These are phyloP conservation scores for Arxiozyma bovina DNA, from an alignment of 1,139 yeast species.

Conservation along the genomic window DNA sequence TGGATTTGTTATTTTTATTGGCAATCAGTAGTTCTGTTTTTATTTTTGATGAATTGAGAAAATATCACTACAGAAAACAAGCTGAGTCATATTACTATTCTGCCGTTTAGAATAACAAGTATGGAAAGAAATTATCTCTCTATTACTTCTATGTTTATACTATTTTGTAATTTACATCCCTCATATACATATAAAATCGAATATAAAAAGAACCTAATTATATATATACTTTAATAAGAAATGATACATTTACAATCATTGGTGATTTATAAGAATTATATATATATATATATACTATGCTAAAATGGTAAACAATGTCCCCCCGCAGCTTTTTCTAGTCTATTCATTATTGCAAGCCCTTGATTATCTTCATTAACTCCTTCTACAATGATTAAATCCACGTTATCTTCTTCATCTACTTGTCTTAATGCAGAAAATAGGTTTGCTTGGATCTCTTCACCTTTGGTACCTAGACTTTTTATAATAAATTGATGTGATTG, in stretches of 20 bases:
- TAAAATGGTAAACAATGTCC: constrained; percentile 29
- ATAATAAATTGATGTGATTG: constrained; percentile 30
- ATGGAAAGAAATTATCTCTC: too few relatives aligned
- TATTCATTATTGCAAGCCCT: constrained; percentile 91
- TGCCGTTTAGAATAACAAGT: constrained; percentile 14
- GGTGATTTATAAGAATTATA: too few relatives aligned
- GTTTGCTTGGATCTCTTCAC: constrained; percentile 61
- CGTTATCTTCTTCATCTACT: constrained; percentile 52
- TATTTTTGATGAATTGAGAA: constrained; percentile 75
- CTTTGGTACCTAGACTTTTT: constrained; percentile 47
- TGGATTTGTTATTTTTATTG: constrained; percentile 57
- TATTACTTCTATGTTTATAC: not conserved
- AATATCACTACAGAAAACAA: constrained; percentile 33
- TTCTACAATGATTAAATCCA: constrained; percentile 59
- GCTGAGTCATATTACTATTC: constrained; percentile 20
- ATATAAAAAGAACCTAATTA: not conserved
- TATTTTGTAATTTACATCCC: not conserved
- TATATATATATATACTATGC: not conserved
- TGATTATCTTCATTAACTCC: constrained; percentile 63
- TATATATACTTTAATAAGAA: not conserved
- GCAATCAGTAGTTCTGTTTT: constrained; percentile 70
- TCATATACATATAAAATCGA: not conserved
- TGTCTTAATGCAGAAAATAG: constrained; percentile 64
- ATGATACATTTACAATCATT: not conserved
- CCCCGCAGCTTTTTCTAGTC: constrained; percentile 78